Base-by-base conservation (phyloP, 495 filamentous ascomycete species). In the Daldinia grandis region DNA sequence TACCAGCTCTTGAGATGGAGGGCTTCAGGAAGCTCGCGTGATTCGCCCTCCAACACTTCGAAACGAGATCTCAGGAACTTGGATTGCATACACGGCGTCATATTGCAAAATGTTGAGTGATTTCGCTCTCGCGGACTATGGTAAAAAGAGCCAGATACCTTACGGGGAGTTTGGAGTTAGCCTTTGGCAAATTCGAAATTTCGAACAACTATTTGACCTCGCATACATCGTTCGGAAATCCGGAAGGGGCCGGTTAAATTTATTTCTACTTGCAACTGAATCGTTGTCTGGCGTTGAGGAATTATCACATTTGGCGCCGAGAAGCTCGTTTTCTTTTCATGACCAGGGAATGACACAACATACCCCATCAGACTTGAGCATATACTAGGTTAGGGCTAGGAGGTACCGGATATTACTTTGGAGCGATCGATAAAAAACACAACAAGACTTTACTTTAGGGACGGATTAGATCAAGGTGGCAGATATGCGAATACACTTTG, bases 1-100 rank as follows among this genome's bases (percentile, higher is more conserved):
- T 94, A 27, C 95, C 95, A 24, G 89, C 86, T 31, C 85, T 99
- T 55, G 89, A 91, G 5, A 92, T 98, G 33, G 95, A 99, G 62
- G 90, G 89, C 44, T 92, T 97, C 72, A 86, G 92, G 60, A 89
- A 86, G 55, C 77, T 87, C 31, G 75, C 69, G 19, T 85, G 74
- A 78, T 68, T 55, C 2, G 5, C 40, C 19, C 14, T n/a, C 28
- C 4, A 44, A 49, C n/a, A 49, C 49, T 37, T 7, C 37, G 15
- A 19, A 27, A 35, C 3, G 17, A 44, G 24, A 14, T 44, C 25
- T 47, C 14, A 21, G 19, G 28, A 40, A 44, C 21, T 35, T 24
- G 38, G 21, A 51, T 64, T 66, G 53, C 64, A 61, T 68, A 62
- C 30, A 21, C 56, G 62, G 62, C 62, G 62, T 66, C 37, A 66